A percentile compares a stretch with the other conserved stretches of the same genome.
phyloP scores from a whole-genome alignment of 441 rosid genomes.

The Jatropha multifida region DNA sequence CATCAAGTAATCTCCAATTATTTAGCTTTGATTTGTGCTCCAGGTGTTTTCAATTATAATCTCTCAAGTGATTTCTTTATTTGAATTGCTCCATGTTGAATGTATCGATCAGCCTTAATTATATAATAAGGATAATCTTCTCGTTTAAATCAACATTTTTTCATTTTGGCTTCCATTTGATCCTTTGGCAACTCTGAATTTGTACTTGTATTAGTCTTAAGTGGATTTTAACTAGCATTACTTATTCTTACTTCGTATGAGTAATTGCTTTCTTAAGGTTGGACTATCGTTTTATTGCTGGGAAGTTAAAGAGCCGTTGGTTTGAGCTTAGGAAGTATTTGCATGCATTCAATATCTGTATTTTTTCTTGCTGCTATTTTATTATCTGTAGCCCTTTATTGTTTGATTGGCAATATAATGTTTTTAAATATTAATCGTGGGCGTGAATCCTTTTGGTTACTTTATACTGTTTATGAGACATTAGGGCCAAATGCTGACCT shows the following conservation, averaged over 20 bases:
- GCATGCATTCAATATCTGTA: neutral
- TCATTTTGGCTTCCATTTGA: constrained; percentile 1
- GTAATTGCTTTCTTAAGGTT: neutral
- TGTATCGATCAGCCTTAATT: neutral
- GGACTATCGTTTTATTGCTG: neutral
- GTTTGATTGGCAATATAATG: neutral
- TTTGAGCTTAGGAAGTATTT: neutral
- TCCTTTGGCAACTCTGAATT: neutral
- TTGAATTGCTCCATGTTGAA: neutral
- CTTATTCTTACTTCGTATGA: neutral
- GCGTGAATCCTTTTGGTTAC: neutral
- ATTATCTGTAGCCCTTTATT: neutral
- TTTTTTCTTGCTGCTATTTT: neutral
- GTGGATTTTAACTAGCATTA: neutral
- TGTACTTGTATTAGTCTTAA: neutral
- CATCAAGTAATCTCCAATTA: neutral
- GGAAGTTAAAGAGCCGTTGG: neutral
- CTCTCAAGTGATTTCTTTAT: neutral
- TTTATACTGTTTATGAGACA: neutral
- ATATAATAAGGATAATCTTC: neutral
- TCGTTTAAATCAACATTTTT: neutral
- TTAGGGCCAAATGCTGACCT: neutral
- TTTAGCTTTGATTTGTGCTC: neutral
- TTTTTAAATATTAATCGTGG: neutral
- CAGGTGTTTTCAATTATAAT: neutral